Evolutionary conservation across 2,329 filamentous ascomycete genomes (phyloP).

Genomic region (Lachnellula arida): DNA sequence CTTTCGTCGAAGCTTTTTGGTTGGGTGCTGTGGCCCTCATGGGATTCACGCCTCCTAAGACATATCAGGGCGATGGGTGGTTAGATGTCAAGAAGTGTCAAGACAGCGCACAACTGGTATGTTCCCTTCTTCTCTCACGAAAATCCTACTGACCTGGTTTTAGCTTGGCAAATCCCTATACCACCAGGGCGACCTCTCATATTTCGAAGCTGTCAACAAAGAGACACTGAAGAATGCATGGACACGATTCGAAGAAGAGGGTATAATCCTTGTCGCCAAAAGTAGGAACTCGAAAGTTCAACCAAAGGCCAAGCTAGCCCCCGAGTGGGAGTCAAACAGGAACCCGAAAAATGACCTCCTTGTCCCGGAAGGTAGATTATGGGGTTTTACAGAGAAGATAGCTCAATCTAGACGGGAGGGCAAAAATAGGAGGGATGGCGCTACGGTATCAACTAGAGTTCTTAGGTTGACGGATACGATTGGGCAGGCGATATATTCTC

Average conservation of each 20-base stretch:
- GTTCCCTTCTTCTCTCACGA: conserved; percentile 27
- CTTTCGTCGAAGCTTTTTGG: conserved; percentile 94
- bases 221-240: conserved; percentile 95
- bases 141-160: conserved; percentile 21
- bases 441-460: conserved; percentile 79
- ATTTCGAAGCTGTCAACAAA: conserved; percentile 98
- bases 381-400: conserved; percentile 89
- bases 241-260: conserved; percentile 81
- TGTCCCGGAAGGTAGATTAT: conserved; percentile 68
- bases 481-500: conserved; percentile 64
- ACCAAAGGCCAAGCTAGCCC: conserved; percentile 61
- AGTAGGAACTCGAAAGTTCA: conserved; percentile 57
- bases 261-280: conserved; percentile 73
- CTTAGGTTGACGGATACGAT: conserved; percentile 70
- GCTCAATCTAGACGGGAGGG: conserved; percentile 79
- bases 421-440: conserved; percentile 92
- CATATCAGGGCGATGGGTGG: conserved; percentile 60
- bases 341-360: conserved; percentile 58
- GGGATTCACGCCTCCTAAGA: conserved; percentile 71
- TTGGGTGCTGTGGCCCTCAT: conserved; percentile 83
- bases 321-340: conserved; percentile 69
- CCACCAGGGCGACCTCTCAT: conserved; percentile 93
- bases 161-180: conserved; percentile 93
- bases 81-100: conserved; percentile 74
- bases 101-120: conserved; percentile 72